Evolutionary conservation across 257 asterid genomes (phyloP).

Genomic region (Lycium ferocissimum): DNA sequence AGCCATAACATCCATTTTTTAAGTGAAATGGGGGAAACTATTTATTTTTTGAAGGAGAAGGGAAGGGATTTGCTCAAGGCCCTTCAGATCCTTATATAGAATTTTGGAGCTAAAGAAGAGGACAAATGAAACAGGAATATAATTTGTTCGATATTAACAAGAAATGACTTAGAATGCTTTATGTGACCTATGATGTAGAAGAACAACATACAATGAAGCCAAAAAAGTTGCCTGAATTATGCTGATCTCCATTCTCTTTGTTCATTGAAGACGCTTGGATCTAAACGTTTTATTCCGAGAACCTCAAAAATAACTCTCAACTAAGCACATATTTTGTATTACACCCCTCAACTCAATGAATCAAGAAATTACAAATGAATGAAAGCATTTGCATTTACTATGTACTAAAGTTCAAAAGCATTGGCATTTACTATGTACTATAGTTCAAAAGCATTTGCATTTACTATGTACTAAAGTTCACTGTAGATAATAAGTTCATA

Average conservation of each 20-base stretch:
- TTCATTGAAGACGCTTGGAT: background rate
- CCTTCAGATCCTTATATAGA: constrained; percentile 18
- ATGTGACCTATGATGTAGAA: constrained; percentile 26
- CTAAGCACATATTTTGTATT: background rate
- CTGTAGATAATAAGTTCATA: background rate
- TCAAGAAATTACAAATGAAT: background rate
- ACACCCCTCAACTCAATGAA: background rate
- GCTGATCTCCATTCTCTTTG: background rate
- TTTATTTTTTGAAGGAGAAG: background rate
- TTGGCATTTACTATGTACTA: background rate
- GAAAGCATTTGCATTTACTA: background rate
- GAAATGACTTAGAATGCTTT: constrained; percentile 23
- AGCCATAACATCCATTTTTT: constrained; percentile 1
- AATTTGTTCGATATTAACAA: constrained; percentile 16
- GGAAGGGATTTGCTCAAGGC: constrained; percentile 20
- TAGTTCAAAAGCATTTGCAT: background rate
- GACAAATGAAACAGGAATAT: background rate
- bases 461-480: background rate
- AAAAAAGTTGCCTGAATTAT: constrained; percentile 10
- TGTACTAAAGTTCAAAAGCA: background rate
- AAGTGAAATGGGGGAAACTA: background rate
- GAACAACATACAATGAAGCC: constrained; percentile 18
- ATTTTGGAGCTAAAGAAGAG: background rate
- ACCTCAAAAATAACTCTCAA: constrained; percentile 13
- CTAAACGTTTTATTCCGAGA: background rate